Evolutionary conservation across 768 basidiomycete species (phyloP), one percentile per base, ranked within the genome.

Genomic region (Amanita jacksonii): DNA sequence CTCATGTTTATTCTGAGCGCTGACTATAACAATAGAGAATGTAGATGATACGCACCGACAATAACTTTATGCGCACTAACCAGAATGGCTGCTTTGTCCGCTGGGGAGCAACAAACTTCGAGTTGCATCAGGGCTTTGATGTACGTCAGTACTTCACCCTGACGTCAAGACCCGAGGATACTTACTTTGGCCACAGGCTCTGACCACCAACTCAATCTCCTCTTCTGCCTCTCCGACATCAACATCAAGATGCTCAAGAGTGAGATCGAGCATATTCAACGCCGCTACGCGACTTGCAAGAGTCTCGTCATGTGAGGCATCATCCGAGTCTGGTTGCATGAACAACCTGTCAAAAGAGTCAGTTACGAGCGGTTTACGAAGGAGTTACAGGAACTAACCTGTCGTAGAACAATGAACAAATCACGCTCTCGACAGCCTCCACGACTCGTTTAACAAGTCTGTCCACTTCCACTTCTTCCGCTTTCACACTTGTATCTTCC

Each of bases 211-310:
- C 37, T 82, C 72, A 9, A 94, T 65, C 38, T 71, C 69, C 5
- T 57, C 47, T 24, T 64, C 70, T 4, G 64, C 67, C 15, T 72
- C 64, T 1, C 77, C 80, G 0, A 88, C 76, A 41, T 89, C 81
- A 7, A 98, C 73, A 12, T 93, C 94, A 1, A 99, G 76, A 63
- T 98, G 92, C 30, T 85, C 82, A 8, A 98, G 66, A 2, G 80
- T 74, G 0, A 99, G 68, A 59, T 97, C 94, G 1, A 98, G 69
- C 71, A 92, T 76, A 52, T 93, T 92, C 35, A 99, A 68, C 1
- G 92, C 93, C 10, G 90, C 89, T 12, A 97, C 81, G 4, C 93
- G 79, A 55, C 80, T 85, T 0, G 92, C 79, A 3, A 99, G 67
- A 0, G 89, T 85, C 54, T 89, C 88, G 57, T 99, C 92, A 57